These are phyloP conservation scores for Phaeolepiota aurea DNA, from an alignment of 768 basidiomycete genomes.

Conservation along the genomic window DNA sequence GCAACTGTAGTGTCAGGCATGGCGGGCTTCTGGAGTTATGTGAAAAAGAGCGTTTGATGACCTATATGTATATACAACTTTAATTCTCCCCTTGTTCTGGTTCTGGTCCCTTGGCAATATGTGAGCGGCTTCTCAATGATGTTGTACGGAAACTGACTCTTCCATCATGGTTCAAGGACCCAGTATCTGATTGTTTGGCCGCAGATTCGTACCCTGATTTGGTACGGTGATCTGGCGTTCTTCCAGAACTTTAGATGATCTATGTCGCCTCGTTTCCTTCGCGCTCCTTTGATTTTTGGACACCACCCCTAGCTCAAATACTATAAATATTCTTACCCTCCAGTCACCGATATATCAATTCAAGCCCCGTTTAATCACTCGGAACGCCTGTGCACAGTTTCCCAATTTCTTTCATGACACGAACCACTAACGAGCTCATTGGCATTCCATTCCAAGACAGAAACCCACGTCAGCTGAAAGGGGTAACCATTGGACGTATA, in stretches of 20 bases:
- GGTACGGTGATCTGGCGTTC: slow-evolving; percentile 34
- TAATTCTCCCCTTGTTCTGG: slow-evolving; percentile 37
- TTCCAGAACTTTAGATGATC: slow-evolving; percentile 38
- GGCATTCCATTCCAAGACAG: slow-evolving; percentile 1
- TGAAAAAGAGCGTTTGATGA: slow-evolving; percentile 82
- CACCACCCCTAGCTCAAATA: slow-evolving; percentile 21
- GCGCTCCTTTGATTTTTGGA: slow-evolving; percentile 9
- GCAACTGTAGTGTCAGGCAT: slow-evolving; percentile 83
- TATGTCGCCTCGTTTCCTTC: slow-evolving; percentile 22
- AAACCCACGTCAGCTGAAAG: slow-evolving; percentile 2
- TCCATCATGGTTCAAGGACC: slow-evolving; percentile 23
- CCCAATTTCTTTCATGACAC: slow-evolving; percentile 4
- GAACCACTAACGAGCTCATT: slow-evolving; percentile 7
- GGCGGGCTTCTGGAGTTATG: slow-evolving; percentile 91
- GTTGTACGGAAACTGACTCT: slow-evolving; percentile 18
- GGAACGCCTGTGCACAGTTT: slow-evolving; percentile 5
- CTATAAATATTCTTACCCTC: slow-evolving; percentile 33
- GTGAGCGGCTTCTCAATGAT: slow-evolving; percentile 30
- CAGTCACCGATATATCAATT: slow-evolving; percentile 7
- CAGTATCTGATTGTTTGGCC: slow-evolving; percentile 32
- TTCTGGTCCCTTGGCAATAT: slow-evolving; percentile 33
- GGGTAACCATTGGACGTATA: not conserved
- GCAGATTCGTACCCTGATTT: slow-evolving; percentile 31
- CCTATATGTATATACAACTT: slow-evolving; percentile 43
- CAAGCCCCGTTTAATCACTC: slow-evolving; percentile 11